A percentile compares a stretch with the other conserved stretches of the same genome.
These are phyloP conservation scores for Carex arenaria DNA, from an alignment of 202 grass and related monocot genomes.

Conservation along the genomic window DNA sequence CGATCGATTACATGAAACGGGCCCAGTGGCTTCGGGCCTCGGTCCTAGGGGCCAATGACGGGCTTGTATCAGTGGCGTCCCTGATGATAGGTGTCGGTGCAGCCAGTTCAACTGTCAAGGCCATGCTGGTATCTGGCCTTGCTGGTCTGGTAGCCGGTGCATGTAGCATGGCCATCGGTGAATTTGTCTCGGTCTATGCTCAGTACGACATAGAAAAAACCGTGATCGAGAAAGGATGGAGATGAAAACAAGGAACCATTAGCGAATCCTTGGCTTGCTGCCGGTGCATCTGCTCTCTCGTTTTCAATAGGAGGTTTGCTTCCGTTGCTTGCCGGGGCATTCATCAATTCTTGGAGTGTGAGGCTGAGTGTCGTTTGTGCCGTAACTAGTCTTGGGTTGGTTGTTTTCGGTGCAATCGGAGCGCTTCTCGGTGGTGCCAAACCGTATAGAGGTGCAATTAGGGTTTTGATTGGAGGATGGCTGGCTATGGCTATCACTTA, in stretches of 20 bases:
- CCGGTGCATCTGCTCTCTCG: slow-evolving; percentile 64
- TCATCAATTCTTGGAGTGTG: slow-evolving; percentile 22
- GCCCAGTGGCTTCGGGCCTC: slow-evolving; percentile 88
- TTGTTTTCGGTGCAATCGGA: slow-evolving; percentile 51
- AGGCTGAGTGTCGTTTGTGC: slow-evolving; percentile 52
- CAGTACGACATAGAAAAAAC: slow-evolving; percentile 77
- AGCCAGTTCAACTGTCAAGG: slow-evolving; percentile 33
- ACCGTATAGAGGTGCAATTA: slow-evolving; percentile 27
- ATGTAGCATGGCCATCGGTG: slow-evolving; percentile 95
- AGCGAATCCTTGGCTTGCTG: slow-evolving; percentile 69
- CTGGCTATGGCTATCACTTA: slow-evolving; percentile 77
- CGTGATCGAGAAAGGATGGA: slow-evolving; percentile 22
- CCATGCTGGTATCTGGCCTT: slow-evolving; percentile 73
- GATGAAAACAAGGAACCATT: slow-evolving; percentile 27
- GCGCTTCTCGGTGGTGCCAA: slow-evolving; percentile 55
- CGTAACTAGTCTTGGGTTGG: slow-evolving; percentile 48
- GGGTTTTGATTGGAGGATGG: slow-evolving; percentile 76
- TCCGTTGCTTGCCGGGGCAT: slow-evolving; percentile 60
- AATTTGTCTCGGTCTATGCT: slow-evolving; percentile 83
- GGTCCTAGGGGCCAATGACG: slow-evolving; percentile 86
- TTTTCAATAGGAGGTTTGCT: slow-evolving; percentile 62
- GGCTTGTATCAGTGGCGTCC: slow-evolving; percentile 76
- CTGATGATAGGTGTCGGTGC: slow-evolving; percentile 84
- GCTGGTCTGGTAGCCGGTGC: slow-evolving; percentile 80
- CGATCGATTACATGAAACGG: slow-evolving; percentile 59